Percentiles rank a stretch among this genome's conserved stretches.
Evolutionary conservation across 768 basidiomycete genomes (phyloP).

Genomic region (Mrakia frigida): DNA sequence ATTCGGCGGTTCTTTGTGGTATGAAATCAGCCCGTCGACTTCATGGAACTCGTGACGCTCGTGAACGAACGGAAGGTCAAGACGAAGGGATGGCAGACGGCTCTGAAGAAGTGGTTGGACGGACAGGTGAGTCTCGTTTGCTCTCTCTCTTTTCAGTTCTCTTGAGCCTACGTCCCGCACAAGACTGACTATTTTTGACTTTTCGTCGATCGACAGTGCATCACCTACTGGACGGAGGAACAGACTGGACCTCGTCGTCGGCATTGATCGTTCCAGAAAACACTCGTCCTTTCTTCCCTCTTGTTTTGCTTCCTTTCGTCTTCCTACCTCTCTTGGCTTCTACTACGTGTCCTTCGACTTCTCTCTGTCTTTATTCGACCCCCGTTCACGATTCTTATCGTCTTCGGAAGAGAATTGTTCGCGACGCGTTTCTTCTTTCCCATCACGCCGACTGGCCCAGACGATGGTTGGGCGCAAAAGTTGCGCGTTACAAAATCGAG

Average conservation of each 20-base stretch:
- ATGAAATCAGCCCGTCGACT: constrained; percentile 8
- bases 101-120: constrained; percentile 21
- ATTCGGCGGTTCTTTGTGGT: not conserved
- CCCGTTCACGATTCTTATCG: too few species aligned
- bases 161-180: too few species aligned
- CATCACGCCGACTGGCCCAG: too few species aligned
- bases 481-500: too few species aligned
- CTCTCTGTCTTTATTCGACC: too few species aligned
- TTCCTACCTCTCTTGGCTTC: too few species aligned
- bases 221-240: constrained; percentile 22
- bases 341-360: too few species aligned
- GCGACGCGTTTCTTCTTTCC: too few species aligned
- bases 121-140: not conserved
- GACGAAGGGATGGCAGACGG: constrained; percentile 21
- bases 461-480: too few species aligned
- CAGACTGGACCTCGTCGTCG: constrained; percentile 17
- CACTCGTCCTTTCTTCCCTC: not conserved
- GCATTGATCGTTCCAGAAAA: not conserved
- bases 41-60: constrained; percentile 11
- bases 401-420: too few species aligned
- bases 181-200: too few species aligned
- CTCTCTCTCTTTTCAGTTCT: not conserved
- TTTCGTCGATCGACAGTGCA: not conserved
- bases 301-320: not conserved
- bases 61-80: not conserved